Percentiles rank a stretch among this genome's conserved stretches.
Evolutionary conservation across 2,329 filamentous ascomycete genomes (phyloP).

Genomic region (Penicillium frequentans): DNA sequence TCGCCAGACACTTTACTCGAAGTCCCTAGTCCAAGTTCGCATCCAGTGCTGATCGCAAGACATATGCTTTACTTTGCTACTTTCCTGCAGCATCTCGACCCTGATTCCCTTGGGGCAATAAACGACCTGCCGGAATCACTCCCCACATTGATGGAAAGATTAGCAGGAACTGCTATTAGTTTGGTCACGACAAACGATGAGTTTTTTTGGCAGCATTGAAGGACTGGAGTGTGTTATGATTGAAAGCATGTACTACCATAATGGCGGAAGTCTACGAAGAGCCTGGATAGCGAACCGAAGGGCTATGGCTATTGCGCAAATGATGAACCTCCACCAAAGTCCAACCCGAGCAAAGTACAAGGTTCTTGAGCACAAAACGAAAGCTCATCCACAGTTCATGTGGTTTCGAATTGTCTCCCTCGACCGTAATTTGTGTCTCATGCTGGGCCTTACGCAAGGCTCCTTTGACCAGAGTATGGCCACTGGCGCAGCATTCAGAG

Average conservation of each 20-base stretch:
- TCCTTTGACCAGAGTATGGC: constrained; percentile 39
- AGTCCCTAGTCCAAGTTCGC: constrained; percentile 29
- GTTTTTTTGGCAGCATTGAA: constrained; percentile 39
- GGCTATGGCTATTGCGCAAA: constrained; percentile 43
- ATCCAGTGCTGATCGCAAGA: constrained; percentile 52
- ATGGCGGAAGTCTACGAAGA: constrained; percentile 43
- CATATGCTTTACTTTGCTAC: constrained; percentile 49
- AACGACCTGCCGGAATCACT: constrained; percentile 21
- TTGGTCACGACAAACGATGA: constrained; percentile 42
- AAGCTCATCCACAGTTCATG: constrained; percentile 23
- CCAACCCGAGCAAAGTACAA: constrained; percentile 16
- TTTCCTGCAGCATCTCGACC: constrained; percentile 50
- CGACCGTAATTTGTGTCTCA: constrained; percentile 42
- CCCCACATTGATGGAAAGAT: constrained; percentile 27
- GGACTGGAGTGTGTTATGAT: constrained; percentile 46
- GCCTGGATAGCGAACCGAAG: constrained; percentile 41
- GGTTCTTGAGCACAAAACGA: constrained; percentile 3
- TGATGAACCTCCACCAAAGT: constrained; percentile 42
- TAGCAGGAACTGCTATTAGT: constrained; percentile 30
- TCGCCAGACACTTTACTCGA: constrained; percentile 22
- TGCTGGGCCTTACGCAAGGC: constrained; percentile 43
- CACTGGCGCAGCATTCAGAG: constrained; percentile 48
- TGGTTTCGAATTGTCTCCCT: constrained; percentile 43
- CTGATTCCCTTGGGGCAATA: constrained; percentile 7
- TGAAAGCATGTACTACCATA: constrained; percentile 40